Percentiles rank a stretch among this genome's conserved stretches.
Conservation (phyloP, 2,329 filamentous ascomycete species). For the Hymenoscyphus fructigenus region DNA sequence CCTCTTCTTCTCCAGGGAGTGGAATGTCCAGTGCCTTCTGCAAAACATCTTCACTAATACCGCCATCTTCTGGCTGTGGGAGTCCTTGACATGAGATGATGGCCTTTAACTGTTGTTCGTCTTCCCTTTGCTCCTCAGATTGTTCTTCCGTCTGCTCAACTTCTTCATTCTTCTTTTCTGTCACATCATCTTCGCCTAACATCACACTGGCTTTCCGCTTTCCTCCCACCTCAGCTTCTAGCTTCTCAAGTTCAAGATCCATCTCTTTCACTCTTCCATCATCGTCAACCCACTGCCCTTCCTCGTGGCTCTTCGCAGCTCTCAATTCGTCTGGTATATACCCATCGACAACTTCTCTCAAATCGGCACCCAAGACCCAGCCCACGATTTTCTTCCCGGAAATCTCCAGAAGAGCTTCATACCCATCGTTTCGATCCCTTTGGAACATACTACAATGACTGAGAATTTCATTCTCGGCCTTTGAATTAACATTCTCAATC, state of each 20-base stretch:
- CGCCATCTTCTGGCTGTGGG: constrained; percentile 26
- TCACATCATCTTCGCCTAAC: constrained; percentile 7
- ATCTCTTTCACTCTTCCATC: constrained; percentile 25
- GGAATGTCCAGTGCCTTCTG: constrained; percentile 23
- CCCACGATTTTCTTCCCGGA: constrained; percentile 20
- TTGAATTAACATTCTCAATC: constrained; percentile 23
- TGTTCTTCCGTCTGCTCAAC: background rate
- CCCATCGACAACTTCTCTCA: constrained; percentile 24
- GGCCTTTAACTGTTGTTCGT: constrained; percentile 29
- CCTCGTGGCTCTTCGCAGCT: constrained; percentile 18
- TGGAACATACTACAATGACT: constrained; percentile 34
- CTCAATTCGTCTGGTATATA: constrained; percentile 22
- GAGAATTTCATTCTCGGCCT: constrained; percentile 30
- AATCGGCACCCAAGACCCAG: constrained; percentile 24
- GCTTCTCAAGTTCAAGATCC: background rate
- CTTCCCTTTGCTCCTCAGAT: constrained; percentile 12
- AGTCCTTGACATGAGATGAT: constrained; percentile 25
- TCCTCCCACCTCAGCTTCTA: constrained; percentile 15
- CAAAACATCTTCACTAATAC: constrained; percentile 25
- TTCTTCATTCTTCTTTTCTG: constrained; percentile 4
- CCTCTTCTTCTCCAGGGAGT: constrained; percentile 26
- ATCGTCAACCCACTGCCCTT: constrained; percentile 27
- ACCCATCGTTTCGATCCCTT: constrained; percentile 26
- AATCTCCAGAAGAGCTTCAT: constrained; percentile 24
- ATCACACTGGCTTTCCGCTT: constrained; percentile 25